phyloP scores from a whole-genome alignment of 495 filamentous ascomycete species.

The Chaetomium fimeti region DNA sequence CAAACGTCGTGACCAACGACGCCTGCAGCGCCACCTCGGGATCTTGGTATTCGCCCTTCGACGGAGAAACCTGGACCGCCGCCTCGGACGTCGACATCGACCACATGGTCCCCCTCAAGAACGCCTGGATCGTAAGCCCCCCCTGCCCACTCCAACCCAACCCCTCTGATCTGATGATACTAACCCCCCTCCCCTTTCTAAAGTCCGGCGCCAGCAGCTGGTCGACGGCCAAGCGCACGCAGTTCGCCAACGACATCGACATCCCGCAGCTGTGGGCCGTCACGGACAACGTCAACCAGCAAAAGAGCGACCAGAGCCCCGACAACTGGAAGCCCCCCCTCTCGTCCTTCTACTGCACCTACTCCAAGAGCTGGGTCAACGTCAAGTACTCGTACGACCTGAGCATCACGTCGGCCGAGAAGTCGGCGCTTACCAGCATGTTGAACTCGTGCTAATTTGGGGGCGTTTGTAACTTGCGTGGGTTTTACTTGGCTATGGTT shows the following conservation, averaged over 20 bases:
- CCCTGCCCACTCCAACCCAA: background rate
- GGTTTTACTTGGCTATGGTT: no score
- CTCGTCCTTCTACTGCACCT: constrained; percentile 67
- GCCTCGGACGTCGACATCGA: constrained; percentile 71
- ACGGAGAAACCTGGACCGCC: constrained; percentile 65
- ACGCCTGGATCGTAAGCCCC: constrained; percentile 64
- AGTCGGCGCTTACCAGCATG: constrained; percentile 62
- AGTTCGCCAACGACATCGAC: constrained; percentile 69
- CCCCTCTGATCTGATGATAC: background rate
- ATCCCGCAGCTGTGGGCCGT: constrained; percentile 72
- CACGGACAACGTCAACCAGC: constrained; percentile 69
- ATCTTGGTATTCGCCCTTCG: constrained; percentile 64
- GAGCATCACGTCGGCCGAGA: constrained; percentile 51
- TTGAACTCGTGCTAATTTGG: constrained; percentile 56
- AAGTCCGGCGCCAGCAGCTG: constrained; percentile 54
- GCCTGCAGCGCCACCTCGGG: constrained; percentile 60
- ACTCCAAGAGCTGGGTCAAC: constrained; percentile 67
- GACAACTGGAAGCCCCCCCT: constrained; percentile 73
- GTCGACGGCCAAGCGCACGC: constrained; percentile 61
- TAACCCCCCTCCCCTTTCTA: background rate
- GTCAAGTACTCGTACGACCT: constrained; percentile 65
- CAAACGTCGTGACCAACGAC: constrained; percentile 48
- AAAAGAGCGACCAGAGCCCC: constrained; percentile 66
- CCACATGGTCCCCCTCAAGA: constrained; percentile 70
- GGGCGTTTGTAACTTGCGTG: no score